These are phyloP conservation scores for Lipomyces yamanashiensis DNA, from an alignment of 805 yeast species.

Conservation along the genomic window DNA sequence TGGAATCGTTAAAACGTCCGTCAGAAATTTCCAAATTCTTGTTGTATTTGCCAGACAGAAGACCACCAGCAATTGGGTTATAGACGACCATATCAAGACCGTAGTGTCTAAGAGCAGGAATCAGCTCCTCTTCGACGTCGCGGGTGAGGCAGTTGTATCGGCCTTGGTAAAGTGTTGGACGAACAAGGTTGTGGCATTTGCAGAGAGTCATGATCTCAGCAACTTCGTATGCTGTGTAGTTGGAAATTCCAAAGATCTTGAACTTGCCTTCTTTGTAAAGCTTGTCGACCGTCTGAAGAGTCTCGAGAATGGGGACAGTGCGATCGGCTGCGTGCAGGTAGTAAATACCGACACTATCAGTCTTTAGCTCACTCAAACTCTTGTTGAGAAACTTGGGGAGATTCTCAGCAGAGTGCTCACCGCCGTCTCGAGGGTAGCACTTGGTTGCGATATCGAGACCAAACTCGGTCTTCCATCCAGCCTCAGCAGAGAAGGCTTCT, in stretches of 20 bases:
- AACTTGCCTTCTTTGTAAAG: conserved; percentile 41
- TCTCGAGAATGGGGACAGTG: conserved; percentile 39
- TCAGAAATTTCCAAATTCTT: background rate
- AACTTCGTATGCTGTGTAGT: conserved; percentile 33
- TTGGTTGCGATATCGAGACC: conserved; percentile 38
- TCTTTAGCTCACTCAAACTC: conserved; percentile 19
- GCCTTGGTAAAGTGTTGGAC: conserved; percentile 41
- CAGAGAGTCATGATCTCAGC: conserved; percentile 21
- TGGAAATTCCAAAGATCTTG: conserved; percentile 40
- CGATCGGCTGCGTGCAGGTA: conserved; percentile 41
- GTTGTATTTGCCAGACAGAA: conserved; percentile 27
- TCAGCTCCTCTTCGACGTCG: conserved; percentile 37
- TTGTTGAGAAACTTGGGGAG: conserved; percentile 14
- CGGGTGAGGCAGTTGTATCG: conserved; percentile 41
- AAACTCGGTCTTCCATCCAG: conserved; percentile 25
- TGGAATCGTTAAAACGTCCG: conserved; percentile 6
- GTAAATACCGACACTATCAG: conserved; percentile 22
- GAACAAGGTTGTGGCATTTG: conserved; percentile 11
- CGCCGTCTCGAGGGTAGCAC: conserved; percentile 33
- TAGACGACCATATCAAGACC: conserved; percentile 40
- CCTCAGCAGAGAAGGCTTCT: conserved; percentile 33
- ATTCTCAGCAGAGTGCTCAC: conserved; percentile 22
- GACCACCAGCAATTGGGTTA: conserved; percentile 32
- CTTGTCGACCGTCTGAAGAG: conserved; percentile 39
- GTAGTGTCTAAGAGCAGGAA: conserved; percentile 38